Percentiles rank a stretch among this genome's conserved stretches.
These are phyloP conservation scores for Chrysochromulina parva DNA, from an alignment of 78 protist species.

Conservation along the genomic window DNA sequence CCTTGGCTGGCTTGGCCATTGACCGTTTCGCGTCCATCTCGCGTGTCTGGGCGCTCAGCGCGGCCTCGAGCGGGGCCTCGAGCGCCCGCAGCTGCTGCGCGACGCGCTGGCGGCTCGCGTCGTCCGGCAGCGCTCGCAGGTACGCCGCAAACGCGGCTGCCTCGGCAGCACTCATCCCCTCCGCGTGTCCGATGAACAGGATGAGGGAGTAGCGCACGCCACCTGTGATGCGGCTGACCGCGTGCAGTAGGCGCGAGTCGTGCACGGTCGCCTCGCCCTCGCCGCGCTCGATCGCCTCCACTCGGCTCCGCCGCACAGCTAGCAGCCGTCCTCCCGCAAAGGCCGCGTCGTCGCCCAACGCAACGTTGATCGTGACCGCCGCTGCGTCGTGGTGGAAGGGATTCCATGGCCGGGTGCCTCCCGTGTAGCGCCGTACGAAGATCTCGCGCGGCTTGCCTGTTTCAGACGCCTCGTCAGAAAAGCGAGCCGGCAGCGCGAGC, in stretches of 20 bases:
- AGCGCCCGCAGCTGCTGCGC: too few species aligned
- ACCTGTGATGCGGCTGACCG: background rate
- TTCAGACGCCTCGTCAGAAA: background rate
- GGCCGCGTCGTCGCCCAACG: background rate
- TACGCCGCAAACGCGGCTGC: background rate
- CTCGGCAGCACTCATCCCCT: background rate
- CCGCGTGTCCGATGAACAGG: background rate
- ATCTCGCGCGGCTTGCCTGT: background rate
- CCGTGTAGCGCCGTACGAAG: background rate
- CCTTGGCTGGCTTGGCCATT: too few species aligned
- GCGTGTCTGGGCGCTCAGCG: too few species aligned
- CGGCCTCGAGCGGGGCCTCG: too few species aligned
- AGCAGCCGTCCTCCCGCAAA: background rate
- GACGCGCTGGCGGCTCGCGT: too few species aligned
- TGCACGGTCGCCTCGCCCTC: background rate
- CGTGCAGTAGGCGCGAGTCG: background rate
- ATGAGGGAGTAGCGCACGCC: background rate
- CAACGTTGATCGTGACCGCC: background rate
- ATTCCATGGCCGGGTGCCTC: background rate
- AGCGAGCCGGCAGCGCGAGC: background rate
- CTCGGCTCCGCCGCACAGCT: background rate
- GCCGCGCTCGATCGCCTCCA: background rate
- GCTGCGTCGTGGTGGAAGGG: background rate
- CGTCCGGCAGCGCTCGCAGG: too few species aligned
- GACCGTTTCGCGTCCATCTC: too few species aligned